These are phyloP conservation scores for Nakazawaea pomicola DNA, from an alignment of 805 yeast species.

Conservation along the genomic window DNA sequence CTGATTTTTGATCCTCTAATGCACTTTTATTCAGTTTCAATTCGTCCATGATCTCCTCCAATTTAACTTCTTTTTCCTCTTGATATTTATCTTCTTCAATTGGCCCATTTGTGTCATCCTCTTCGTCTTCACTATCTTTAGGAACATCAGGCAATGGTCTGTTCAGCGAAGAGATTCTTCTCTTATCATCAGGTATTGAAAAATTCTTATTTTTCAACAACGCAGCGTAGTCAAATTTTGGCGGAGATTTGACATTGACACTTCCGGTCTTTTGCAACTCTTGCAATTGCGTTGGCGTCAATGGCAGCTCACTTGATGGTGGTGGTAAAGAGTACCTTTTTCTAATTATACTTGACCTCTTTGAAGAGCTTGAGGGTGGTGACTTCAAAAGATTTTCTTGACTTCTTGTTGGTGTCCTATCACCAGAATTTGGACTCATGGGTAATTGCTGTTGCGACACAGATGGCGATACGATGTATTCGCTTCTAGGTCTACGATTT, in stretches of 20 bases:
- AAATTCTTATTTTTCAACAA: conserved; percentile 3
- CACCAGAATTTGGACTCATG: too few relatives aligned
- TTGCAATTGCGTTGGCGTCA: conserved; percentile 10
- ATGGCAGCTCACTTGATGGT: conserved; percentile 10
- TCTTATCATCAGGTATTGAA: neutral
- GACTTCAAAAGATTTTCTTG: too few relatives aligned
- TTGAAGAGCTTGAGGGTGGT: neutral
- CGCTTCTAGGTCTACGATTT: conserved; percentile 22
- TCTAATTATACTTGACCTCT: neutral
- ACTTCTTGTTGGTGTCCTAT: neutral
- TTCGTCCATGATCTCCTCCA: neutral
- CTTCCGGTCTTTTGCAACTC: neutral
- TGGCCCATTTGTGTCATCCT: neutral
- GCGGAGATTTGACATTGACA: neutral
- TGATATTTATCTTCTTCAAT: neutral
- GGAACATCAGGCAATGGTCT: conserved; percentile 13
- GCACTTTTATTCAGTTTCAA: neutral
- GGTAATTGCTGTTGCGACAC: neutral
- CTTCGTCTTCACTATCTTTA: conserved; percentile 5
- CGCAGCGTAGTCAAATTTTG: conserved; percentile 1
- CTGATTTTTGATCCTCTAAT: conserved; percentile 4
- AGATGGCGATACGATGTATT: neutral
- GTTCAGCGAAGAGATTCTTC: conserved; percentile 7
- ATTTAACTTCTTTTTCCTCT: neutral
- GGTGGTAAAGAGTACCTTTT: conserved; percentile 12